These are phyloP conservation scores for Schwanniomyces sp. DNA, from an alignment of 805 yeast species.

Conservation along the genomic window DNA sequence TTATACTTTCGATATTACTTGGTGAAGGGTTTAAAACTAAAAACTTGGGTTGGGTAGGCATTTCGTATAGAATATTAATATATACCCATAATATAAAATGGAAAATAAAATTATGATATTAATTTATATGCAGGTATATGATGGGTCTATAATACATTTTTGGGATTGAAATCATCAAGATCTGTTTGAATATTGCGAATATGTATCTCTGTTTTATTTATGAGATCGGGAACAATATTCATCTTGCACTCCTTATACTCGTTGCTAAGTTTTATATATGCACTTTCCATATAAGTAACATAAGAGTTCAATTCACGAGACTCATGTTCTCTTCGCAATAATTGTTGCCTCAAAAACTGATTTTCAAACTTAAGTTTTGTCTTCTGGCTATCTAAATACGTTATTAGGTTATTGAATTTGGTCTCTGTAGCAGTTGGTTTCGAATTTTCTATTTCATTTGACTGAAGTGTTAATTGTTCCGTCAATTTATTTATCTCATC, in stretches of 20 bases:
- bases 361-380: slow-evolving; percentile 33
- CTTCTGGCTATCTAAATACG: slow-evolving; percentile 31
- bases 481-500: slow-evolving; percentile 33
- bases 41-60: slow-evolving; percentile 25
- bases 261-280: slow-evolving; percentile 9
- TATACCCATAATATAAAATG: too few relatives aligned
- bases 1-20: slow-evolving; percentile 40
- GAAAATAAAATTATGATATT: not conserved
- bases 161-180: slow-evolving; percentile 16
- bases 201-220: slow-evolving; percentile 6
- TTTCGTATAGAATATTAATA: not conserved
- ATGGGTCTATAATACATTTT: slow-evolving; percentile 3
- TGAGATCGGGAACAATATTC: slow-evolving; percentile 1
- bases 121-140: not conserved
- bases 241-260: slow-evolving; percentile 6
- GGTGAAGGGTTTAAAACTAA: slow-evolving; percentile 49
- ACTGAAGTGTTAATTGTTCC: slow-evolving; percentile 13
- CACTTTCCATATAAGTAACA: slow-evolving; percentile 20
- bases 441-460: not conserved
- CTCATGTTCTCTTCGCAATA: slow-evolving; percentile 16
- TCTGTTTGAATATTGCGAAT: slow-evolving; percentile 9
- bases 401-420: slow-evolving; percentile 24
- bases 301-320: slow-evolving; percentile 23
- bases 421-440: slow-evolving; percentile 2
- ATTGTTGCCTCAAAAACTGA: slow-evolving; percentile 24